Conservation (phyloP, 805 yeast species). For the Yarrowia keelungensis region DNA sequence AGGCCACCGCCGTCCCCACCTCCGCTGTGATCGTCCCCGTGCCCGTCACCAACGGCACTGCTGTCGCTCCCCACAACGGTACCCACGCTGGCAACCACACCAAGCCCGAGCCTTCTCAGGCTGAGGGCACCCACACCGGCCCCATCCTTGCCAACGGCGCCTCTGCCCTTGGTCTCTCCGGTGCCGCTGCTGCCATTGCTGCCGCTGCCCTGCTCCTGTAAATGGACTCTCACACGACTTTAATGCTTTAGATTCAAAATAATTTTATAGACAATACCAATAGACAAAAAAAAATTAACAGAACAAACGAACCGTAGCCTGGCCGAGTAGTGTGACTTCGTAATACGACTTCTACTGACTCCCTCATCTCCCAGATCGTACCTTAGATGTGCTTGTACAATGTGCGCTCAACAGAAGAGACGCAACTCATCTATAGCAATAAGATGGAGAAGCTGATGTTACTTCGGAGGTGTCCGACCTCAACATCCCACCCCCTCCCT, state of each 20-base stretch:
- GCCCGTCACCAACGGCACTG: conserved; percentile 20
- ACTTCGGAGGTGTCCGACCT: too few relatives aligned
- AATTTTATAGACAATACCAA: conserved; percentile 23
- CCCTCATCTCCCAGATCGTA: neutral
- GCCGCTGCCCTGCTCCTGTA: conserved; percentile 31
- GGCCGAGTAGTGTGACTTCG: too few relatives aligned
- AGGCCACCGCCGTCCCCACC: conserved; percentile 24
- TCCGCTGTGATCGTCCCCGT: conserved; percentile 6
- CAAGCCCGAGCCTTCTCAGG: conserved; percentile 35
- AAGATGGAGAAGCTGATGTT: too few relatives aligned
- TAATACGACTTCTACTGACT: too few relatives aligned
- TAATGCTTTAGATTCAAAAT: conserved; percentile 36
- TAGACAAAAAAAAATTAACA: neutral
- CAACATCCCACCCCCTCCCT: too few relatives aligned
- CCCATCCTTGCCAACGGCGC: conserved; percentile 22
- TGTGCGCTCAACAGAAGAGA: neutral
- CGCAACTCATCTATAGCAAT: neutral
- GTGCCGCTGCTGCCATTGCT: conserved; percentile 23
- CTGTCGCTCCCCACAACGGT: conserved; percentile 2
- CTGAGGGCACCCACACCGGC: conserved; percentile 3
- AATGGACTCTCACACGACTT: conserved; percentile 11
- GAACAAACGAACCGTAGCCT: too few relatives aligned
- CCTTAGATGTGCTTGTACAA: neutral
- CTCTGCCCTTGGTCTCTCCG: conserved; percentile 13
- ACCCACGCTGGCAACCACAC: conserved; percentile 27